These are phyloP conservation scores for Rhodotorula diobovata DNA, from an alignment of 768 basidiomycete species.

Conservation along the genomic window DNA sequence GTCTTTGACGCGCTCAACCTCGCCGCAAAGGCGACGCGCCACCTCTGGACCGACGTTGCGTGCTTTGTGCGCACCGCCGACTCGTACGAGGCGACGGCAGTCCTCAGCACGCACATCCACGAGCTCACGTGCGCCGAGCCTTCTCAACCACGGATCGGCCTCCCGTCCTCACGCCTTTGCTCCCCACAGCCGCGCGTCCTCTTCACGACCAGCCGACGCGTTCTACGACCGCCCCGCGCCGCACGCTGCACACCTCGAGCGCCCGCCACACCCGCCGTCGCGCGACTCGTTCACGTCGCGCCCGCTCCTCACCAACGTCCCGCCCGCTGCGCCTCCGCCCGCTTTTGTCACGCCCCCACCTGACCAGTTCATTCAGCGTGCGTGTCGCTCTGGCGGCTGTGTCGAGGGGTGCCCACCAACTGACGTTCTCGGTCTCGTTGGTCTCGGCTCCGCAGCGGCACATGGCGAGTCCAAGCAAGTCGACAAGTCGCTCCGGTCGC, in stretches of 20 bases:
- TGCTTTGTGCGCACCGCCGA: not conserved
- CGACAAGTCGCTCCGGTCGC: not conserved
- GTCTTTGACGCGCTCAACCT: not conserved
- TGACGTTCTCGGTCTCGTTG: too few species aligned
- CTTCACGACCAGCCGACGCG: not conserved
- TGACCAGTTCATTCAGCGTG: slow-evolving; percentile 2
- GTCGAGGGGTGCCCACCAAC: too few species aligned
- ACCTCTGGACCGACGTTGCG: slow-evolving; percentile 3
- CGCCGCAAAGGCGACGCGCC: slow-evolving; percentile 17
- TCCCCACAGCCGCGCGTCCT: not conserved
- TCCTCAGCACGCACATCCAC: not conserved
- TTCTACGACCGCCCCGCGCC: not conserved
- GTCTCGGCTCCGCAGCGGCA: not conserved
- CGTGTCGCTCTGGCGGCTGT: not conserved
- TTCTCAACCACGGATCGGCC: not conserved
- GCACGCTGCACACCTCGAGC: not conserved
- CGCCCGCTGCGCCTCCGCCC: not conserved
- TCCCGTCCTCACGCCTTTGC: not conserved
- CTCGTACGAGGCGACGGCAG: not conserved
- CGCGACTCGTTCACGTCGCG: slow-evolving; percentile 2
- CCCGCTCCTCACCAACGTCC: not conserved
- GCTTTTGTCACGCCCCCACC: not conserved
- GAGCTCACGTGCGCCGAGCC: not conserved
- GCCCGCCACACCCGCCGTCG: not conserved
- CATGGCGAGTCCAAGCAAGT: not conserved